Evolutionary conservation across 1,284 basidiomycete genomes (phyloP), one percentile per base, ranked within the genome.

Genomic region (Afroboletus lepidellus): DNA sequence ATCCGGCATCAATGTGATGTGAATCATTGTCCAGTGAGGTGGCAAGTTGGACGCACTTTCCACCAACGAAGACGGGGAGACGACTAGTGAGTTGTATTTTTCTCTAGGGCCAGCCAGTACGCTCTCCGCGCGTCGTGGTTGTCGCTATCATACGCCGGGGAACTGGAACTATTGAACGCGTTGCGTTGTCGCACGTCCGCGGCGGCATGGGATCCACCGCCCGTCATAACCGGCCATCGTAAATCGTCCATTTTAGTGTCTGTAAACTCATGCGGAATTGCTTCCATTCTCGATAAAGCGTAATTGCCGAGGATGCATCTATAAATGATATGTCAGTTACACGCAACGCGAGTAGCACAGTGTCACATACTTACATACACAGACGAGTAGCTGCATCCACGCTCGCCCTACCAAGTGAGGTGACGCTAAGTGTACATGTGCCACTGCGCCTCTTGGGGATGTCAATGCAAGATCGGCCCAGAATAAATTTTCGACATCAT

Each of bases 1-100:
- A 63, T 97, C 93, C 7, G 88, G 81, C 0, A 90, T 88, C 46
- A 98, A 77, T 56, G 79, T 88, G 59, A 99, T 84, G 55, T 87
- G 92, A 49, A 98, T 76, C 11, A 95, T 81, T 5, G 86, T 90
- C 94, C 96, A 98, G 56, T 87, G 79, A 3, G 67, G 57, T 0
- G 96, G 94, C 1, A 98, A 73, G 38, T 69, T 61, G 38, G 75
- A 63, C 12, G 72, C 39, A 3, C 16, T 50, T 34, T 53, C 53
- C 37, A 54, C 43, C 32, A 65, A 36, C 16, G 53, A 45, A 6
- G 67, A 46, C 11, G 57, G 57, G 0, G 65, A 67, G 29, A 64
- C 47, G 11, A 53, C 50, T 3, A 63, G 21, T 1, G 62, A 60
- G 0, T 38, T 53, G 12, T 69, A 64, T 66, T 68, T 65, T 65